Conservation (phyloP, 306 rosid genomes). For the Rosa lucieae region DNA sequence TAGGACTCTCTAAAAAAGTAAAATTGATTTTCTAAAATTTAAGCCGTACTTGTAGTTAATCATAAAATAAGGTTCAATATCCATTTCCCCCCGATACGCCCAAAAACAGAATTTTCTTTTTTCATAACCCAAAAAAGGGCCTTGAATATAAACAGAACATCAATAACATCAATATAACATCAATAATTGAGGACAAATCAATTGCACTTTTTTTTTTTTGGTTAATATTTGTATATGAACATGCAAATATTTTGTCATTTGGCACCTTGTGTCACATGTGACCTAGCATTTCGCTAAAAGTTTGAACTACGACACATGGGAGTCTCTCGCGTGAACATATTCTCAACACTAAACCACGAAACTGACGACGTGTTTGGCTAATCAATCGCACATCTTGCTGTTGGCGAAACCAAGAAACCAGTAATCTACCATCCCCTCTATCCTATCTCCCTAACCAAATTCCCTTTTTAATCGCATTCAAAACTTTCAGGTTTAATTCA, state of each 20-base stretch:
- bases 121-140: not conserved
- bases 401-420: not conserved
- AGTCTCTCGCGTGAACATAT: not conserved
- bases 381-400: not conserved
- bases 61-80: too few relatives aligned
- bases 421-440: not conserved
- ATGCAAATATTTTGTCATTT: not conserved
- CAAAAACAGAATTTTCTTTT: too few relatives aligned
- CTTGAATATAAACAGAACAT: not conserved
- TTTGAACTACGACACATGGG: not conserved
- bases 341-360: not conserved
- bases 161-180: not conserved
- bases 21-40: too few relatives aligned
- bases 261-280: conserved; percentile 8
- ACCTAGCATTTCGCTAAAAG: not conserved
- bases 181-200: not conserved
- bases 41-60: not conserved
- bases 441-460: not conserved
- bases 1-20: not conserved
- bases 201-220: not conserved
- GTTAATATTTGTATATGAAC: not conserved
- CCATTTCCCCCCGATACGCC: too few relatives aligned
- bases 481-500: not conserved
- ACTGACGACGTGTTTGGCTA: not conserved
- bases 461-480: not conserved